A percentile compares a stretch with the other conserved stretches of the same genome.
Conservation (phyloP, 2,329 filamentous ascomycete species). For the Exophiala calicioides region DNA sequence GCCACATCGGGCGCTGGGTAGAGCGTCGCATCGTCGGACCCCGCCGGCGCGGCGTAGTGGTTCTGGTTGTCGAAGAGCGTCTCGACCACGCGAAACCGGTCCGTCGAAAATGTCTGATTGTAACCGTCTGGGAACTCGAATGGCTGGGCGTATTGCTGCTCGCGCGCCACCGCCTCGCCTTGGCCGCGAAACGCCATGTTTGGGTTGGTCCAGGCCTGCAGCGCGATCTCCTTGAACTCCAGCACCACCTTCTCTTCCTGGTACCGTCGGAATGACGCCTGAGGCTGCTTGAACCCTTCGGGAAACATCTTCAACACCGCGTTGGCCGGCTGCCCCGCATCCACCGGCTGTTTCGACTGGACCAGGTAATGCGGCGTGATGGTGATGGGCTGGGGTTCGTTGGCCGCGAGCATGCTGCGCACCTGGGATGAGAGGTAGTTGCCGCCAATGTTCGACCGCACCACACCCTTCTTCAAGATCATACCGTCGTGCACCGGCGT, state of each 20-base stretch:
- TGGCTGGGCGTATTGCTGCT: conserved; percentile 70
- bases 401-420: conserved; percentile 72
- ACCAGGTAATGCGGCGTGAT: conserved; percentile 85
- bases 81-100: conserved; percentile 83
- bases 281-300: conserved; percentile 57
- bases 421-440: conserved; percentile 90
- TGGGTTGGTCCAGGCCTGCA: conserved; percentile 77
- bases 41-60: conserved; percentile 57
- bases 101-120: conserved; percentile 90
- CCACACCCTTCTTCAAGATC: conserved; percentile 85
- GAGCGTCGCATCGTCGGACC: conserved; percentile 34
- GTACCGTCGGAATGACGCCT: conserved; percentile 73
- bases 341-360: conserved; percentile 82
- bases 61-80: conserved; percentile 87
- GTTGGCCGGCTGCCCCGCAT: conserved; percentile 78
- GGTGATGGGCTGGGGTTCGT: conserved; percentile 67
- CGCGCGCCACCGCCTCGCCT: conserved; percentile 62
- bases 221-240: conserved; percentile 96
- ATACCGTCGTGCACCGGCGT: conserved; percentile 93
- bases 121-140: conserved; percentile 98
- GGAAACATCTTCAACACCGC: conserved; percentile 71
- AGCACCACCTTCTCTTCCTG: conserved; percentile 92
- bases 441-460: conserved; percentile 81
- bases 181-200: conserved; percentile 28
- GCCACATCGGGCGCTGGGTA: conserved; percentile 62